Base-by-base conservation (phyloP, 768 basidiomycete genomes). In the Tricholoma flavovirens region DNA sequence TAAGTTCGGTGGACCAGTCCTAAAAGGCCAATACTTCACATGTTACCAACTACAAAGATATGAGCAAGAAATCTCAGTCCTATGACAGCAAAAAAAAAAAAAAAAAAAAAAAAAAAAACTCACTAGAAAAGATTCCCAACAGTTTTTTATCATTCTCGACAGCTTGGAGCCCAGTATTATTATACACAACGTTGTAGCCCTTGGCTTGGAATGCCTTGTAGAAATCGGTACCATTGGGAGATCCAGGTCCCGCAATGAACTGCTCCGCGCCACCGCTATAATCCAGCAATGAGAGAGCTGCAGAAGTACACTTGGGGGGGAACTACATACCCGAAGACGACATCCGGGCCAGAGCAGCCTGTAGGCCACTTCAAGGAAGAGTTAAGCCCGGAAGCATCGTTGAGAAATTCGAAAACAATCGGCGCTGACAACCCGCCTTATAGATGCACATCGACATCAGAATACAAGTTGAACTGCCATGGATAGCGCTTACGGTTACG, bases 111-210 rank as follows among this genome's bases (percentile, higher is more conserved):
- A n/a, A 30, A 4, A 21, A 40, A 19, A 5, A 65, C 70, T 30
- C 54, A 73, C 72, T 66, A 1, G 72, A 74, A 64, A 77, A 77
- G 55, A 77, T 76, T 30, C 76, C 76, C n/a, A 77, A 65, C 0
- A 71, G 69, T 64, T 74, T 76, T 43, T 71, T 62, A 29, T 68
- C 70, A 50, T 59, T 71, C 9, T 59, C 62, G 5, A 69, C 64
- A 19, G 63, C 62, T 52, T 68, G 59, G 12, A 77, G 67, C 29
- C 69, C 62, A 6, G 69, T 68, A 29, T 74, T 75, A 59, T 67
- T 69, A 57, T 69, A 66, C 9, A 75, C 68, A 36, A 77, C 75
- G 42, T 75, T 73, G 55, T 77, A 77, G 1, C 75, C 76, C 54
- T 72, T 67, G 8, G 58, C 59, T 51, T 67, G 58, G 67, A 74